Conservation (phyloP, 179 eudicot species). For the Drosera spatulata region DNA sequence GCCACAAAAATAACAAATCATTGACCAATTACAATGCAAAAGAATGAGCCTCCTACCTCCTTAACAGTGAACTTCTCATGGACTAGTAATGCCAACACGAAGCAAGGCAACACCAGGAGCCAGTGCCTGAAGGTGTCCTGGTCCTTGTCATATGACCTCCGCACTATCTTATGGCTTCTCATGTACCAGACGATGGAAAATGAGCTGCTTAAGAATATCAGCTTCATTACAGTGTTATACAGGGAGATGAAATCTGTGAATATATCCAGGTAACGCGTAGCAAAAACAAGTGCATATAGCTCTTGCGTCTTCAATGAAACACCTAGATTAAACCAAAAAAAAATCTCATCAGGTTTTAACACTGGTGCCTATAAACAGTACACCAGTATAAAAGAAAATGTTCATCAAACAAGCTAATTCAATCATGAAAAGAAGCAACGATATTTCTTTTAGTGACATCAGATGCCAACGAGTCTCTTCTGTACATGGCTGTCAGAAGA, state of each 20-base stretch:
- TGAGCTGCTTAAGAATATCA: slow-evolving; percentile 79
- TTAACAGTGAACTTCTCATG: slow-evolving; percentile 66
- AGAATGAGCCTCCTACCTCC: slow-evolving; percentile 41
- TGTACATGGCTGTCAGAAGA: too few relatives aligned
- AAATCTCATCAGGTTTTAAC: too few relatives aligned
- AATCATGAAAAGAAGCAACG: too few relatives aligned
- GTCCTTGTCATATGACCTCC: slow-evolving; percentile 89
- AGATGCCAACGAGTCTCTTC: too few relatives aligned
- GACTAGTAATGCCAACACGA: slow-evolving; percentile 53
- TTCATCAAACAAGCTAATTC: too few relatives aligned
- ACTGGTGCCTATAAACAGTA: too few relatives aligned
- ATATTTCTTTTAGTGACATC: too few relatives aligned
- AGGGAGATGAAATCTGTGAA: slow-evolving; percentile 72
- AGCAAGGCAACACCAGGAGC: slow-evolving; percentile 74
- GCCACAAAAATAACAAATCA: background rate
- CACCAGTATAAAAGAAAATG: too few relatives aligned
- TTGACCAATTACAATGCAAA: background rate
- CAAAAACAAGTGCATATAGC: slow-evolving; percentile 83
- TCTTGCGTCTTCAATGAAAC: slow-evolving; percentile 94
- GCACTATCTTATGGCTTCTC: slow-evolving; percentile 75
- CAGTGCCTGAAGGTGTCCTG: slow-evolving; percentile 92
- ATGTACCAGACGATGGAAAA: slow-evolving; percentile 95
- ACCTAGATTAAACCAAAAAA: slow-evolving; percentile 35
- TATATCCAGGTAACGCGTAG: slow-evolving; percentile 88
- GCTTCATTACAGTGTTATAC: slow-evolving; percentile 78